phyloP scores from a whole-genome alignment of 139 green algal genomes.

The Haematococcus lacustris region DNA sequence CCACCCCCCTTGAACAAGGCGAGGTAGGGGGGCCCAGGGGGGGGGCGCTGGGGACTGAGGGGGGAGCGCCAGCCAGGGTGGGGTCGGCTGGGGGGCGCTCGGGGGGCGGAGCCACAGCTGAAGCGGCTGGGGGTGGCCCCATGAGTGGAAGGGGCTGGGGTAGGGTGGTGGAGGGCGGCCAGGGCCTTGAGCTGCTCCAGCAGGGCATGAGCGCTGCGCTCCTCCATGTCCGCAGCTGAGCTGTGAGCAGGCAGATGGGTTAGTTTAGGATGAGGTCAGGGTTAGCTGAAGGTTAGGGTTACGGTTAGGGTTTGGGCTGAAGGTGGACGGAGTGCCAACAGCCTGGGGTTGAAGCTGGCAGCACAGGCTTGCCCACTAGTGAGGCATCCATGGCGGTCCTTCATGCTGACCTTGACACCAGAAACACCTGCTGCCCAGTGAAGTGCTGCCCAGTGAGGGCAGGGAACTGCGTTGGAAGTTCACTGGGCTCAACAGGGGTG shows the following conservation, averaged over 20 bases:
- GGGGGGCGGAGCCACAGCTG: background rate
- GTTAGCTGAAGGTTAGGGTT: background rate
- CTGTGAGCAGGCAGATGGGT: background rate
- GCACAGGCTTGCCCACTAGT: background rate
- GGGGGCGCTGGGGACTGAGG: background rate
- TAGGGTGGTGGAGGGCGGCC: background rate
- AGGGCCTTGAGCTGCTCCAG: background rate
- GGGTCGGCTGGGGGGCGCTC: background rate
- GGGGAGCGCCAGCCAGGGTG: background rate
- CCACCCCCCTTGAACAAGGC: slow-evolving; percentile 16
- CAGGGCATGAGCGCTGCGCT: background rate
- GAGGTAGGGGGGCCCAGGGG: background rate
- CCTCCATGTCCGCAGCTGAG: background rate
- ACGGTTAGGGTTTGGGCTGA: background rate
- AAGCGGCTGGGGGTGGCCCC: background rate
- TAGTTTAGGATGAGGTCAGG: background rate
- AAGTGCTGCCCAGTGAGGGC: too few species aligned
- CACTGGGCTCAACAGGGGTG: too few species aligned
- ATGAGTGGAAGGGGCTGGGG: background rate
- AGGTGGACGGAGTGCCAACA: background rate
- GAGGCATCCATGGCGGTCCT: too few species aligned
- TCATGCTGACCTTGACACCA: too few species aligned
- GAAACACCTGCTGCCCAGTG: too few species aligned
- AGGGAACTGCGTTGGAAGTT: too few species aligned
- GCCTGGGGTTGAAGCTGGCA: background rate